Conservation (phyloP, 371 early-diverging fungal genomes). For the Apophysomyces ossiformis region DNA sequence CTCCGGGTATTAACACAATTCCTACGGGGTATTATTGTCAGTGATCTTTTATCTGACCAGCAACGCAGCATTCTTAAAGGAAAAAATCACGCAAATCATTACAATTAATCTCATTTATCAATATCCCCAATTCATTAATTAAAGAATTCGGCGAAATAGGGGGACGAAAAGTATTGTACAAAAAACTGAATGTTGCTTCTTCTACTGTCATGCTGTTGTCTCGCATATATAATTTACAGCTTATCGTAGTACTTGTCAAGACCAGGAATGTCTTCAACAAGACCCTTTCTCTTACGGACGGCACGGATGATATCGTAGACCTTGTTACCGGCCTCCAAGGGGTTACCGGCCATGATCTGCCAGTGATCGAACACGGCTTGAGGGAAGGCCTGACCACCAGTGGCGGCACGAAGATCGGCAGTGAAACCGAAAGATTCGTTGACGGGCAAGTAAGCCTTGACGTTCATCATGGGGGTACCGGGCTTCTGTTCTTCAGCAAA, state of each 20-base stretch:
- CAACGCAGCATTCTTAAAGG: too few relatives aligned
- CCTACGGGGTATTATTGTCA: too few relatives aligned
- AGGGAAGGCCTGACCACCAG: slow-evolving; percentile 98
- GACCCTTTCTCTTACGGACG: slow-evolving; percentile 97
- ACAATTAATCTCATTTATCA: too few relatives aligned
- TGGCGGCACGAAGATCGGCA: slow-evolving; percentile 87
- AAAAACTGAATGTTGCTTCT: not conserved
- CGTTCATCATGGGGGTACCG: slow-evolving; percentile 89
- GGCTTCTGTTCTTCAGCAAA: slow-evolving; percentile 89
- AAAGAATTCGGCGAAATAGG: too few relatives aligned
- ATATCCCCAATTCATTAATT: too few relatives aligned
- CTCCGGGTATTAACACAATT: too few relatives aligned
- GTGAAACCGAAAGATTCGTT: slow-evolving; percentile 99
- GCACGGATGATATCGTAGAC: slow-evolving; percentile 76
- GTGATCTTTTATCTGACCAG: too few relatives aligned
- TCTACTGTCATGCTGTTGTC: slow-evolving; percentile 18
- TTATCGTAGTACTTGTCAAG: slow-evolving; percentile 93
- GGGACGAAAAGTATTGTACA: too few relatives aligned
- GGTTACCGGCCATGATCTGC: slow-evolving; percentile 85
- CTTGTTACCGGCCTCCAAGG: slow-evolving; percentile 81
- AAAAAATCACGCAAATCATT: too few relatives aligned
- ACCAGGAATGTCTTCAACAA: slow-evolving; percentile 82
- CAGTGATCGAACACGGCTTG: slow-evolving; percentile 91
- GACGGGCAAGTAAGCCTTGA: slow-evolving; percentile 98
- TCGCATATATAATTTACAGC: slow-evolving; percentile 93